Evolutionary conservation across 257 asterid species (phyloP).

Genomic region (Thymus mandschuricus): DNA sequence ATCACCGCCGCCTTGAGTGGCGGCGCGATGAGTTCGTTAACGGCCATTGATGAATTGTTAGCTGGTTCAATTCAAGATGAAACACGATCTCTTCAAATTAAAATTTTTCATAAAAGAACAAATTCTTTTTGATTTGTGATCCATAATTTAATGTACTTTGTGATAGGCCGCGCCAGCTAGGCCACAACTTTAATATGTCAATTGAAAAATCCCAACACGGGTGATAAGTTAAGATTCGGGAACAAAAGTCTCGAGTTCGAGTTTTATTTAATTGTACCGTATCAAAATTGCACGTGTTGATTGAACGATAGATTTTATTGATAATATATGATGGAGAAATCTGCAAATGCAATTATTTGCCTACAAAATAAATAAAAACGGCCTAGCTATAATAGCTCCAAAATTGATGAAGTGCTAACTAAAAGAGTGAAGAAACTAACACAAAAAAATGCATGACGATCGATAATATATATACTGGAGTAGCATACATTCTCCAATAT

Average conservation of each 20-base stretch:
- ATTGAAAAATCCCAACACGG: too few relatives aligned
- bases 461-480: neutral
- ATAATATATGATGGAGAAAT: too few relatives aligned
- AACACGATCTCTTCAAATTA: too few relatives aligned
- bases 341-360: neutral
- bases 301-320: neutral
- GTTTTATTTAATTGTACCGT: too few relatives aligned
- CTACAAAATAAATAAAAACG: neutral
- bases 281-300: too few relatives aligned
- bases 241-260: too few relatives aligned
- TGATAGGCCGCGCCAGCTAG: too few relatives aligned
- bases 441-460: neutral
- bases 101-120: too few relatives aligned
- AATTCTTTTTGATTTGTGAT: too few relatives aligned
- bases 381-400: neutral
- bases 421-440: neutral
- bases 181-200: too few relatives aligned
- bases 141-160: too few relatives aligned
- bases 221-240: too few relatives aligned
- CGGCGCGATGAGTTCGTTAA: slow-evolving; percentile 23
- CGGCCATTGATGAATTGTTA: neutral
- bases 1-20: slow-evolving; percentile 57
- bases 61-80: neutral
- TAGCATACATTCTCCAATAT: neutral
- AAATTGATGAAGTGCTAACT: neutral